Evolutionary conservation across 1,139 yeast species (phyloP).

Genomic region (Scheffersomyces illinoinensis): DNA sequence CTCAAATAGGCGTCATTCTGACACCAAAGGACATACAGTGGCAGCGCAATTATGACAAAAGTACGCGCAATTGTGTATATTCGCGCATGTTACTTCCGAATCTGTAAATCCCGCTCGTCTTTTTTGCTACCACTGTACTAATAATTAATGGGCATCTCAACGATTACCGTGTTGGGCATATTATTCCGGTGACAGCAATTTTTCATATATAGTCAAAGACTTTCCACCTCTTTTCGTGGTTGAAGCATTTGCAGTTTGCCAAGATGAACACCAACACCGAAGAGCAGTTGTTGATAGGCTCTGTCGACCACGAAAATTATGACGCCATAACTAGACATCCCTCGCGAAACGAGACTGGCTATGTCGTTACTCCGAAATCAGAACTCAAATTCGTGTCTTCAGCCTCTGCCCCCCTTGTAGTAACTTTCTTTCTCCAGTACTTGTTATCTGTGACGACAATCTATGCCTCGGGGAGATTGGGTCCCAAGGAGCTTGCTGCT

Average conservation of each 20-base stretch:
- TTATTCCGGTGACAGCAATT: background rate
- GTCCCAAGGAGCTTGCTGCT: constrained; percentile 37
- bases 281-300: constrained; percentile 32
- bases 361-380: constrained; percentile 7
- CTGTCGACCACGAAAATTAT: constrained; percentile 21
- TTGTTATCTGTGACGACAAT: constrained; percentile 32
- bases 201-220: background rate
- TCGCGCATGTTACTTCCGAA: background rate
- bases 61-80: background rate
- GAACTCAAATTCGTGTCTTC: constrained; percentile 31
- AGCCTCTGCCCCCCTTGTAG: constrained; percentile 35
- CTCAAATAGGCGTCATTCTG: background rate
- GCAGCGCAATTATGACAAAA: background rate
- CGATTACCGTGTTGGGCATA: constrained; percentile 3
- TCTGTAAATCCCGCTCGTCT: background rate
- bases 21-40: background rate
- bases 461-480: constrained; percentile 35
- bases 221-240: background rate
- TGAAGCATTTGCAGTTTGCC: background rate
- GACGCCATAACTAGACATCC: constrained; percentile 15
- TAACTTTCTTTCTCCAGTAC: constrained; percentile 38
- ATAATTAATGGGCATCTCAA: constrained; percentile 1
- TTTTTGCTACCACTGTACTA: background rate
- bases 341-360: constrained; percentile 4
- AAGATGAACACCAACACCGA: constrained; percentile 27